Base-by-base conservation (phyloP, 1,284 basidiomycete genomes). In the Sporisorium sorghi region DNA sequence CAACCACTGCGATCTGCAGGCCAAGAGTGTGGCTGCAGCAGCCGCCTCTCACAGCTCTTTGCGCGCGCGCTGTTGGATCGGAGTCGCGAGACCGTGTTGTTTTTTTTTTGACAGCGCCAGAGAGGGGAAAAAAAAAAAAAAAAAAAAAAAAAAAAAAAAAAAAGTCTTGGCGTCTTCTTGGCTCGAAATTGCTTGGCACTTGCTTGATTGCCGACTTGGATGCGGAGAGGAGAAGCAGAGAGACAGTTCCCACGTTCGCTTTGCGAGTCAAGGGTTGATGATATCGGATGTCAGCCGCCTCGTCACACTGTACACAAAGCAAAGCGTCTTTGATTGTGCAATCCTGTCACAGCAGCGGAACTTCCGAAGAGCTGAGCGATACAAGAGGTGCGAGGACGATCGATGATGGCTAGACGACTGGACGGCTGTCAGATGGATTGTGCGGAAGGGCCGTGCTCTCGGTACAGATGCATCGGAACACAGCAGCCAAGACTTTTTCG, bases 401-500 rank as follows among this genome's bases (percentile, higher is more conserved):
- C 28, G 4, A 30, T n/a, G 17, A 46, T 46, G 12, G 24, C 26
- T n/a, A 46, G n/a, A n/a, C n/a, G n/a, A n/a, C n/a, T n/a, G n/a
- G n/a, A 37, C 19, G 37, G n/a, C 19, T 30, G 46, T 30, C 17
- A 32, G 10, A 43, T 5, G 6, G 30, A 6, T n/a, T n/a, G n/a
- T n/a, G n/a, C n/a, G n/a, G n/a, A n/a, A 57, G 39, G 51, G 65
- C 59, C 58, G 65, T 68, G 55, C 58, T 58, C 30, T 35, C 40
- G 37, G 46, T 14, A 3, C 26, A 30, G 7, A 9, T 43, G 19
- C 30, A 33, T 43, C 40, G 15, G 28, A 40, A 17, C 49, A 24
- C 23, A 33, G 42, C 55, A 60, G 67, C 67, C 67, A 70, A 70
- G 67, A 70, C 61, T 57, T 70, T 63, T 64, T 63, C 8, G n/a